Evolutionary conservation across 768 basidiomycete genomes (phyloP).

Genomic region (Chalciporus sphaerocephalus): DNA sequence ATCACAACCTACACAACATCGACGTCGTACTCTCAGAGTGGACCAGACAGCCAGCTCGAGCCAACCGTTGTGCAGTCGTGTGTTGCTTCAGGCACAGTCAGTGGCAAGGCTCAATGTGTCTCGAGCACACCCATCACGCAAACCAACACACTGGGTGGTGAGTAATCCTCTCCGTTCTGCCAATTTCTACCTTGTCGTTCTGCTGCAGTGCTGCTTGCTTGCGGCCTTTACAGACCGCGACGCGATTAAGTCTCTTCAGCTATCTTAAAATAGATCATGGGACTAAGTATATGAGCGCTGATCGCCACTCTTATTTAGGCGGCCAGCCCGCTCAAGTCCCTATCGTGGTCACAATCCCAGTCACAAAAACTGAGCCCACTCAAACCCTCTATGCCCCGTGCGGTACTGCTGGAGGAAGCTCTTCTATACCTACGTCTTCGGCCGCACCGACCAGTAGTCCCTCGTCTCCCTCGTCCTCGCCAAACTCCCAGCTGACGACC

Average conservation of each 20-base stretch:
- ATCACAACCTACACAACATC: slow-evolving; percentile 33
- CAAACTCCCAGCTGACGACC: slow-evolving; percentile 15
- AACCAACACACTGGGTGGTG: slow-evolving; percentile 35
- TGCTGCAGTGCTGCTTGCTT: not conserved
- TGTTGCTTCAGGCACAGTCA: slow-evolving; percentile 26
- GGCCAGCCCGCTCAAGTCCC: slow-evolving; percentile 38
- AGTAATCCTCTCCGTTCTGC: slow-evolving; percentile 11
- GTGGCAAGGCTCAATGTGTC: slow-evolving; percentile 28
- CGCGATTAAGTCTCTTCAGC: slow-evolving; percentile 10
- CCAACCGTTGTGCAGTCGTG: slow-evolving; percentile 36
- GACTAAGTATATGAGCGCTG: slow-evolving; percentile 7
- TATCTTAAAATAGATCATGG: slow-evolving; percentile 2
- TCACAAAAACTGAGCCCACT: slow-evolving; percentile 29
- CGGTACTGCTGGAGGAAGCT: slow-evolving; percentile 19
- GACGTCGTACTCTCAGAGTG: slow-evolving; percentile 36
- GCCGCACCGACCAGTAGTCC: slow-evolving; percentile 6
- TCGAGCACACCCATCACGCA: slow-evolving; percentile 25
- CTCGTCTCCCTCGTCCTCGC: slow-evolving; percentile 4
- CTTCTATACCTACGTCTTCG: no score
- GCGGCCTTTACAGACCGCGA: slow-evolving; percentile 13
- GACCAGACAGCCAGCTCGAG: slow-evolving; percentile 29
- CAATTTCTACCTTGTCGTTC: not conserved
- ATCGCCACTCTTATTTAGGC: slow-evolving; percentile 23
- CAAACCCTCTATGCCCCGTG: slow-evolving; percentile 43
- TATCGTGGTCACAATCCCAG: slow-evolving; percentile 34